phyloP scores from a whole-genome alignment of 2,329 filamentous ascomycete species.

The Colletotrichum acutatum region DNA sequence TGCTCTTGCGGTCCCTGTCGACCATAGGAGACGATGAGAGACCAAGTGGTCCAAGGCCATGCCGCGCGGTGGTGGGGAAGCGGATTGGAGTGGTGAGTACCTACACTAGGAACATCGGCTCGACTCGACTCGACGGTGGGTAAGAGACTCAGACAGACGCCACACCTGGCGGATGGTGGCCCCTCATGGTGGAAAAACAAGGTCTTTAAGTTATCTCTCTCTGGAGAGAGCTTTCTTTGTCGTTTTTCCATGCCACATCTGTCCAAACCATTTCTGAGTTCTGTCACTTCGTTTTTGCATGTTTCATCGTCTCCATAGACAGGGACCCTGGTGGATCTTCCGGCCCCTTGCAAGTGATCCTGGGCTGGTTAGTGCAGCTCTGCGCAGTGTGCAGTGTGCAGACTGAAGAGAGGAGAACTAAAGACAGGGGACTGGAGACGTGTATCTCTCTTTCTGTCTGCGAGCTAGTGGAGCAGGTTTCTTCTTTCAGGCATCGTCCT shows the following conservation, averaged over 20 bases:
- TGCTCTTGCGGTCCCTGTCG: constrained; percentile 8
- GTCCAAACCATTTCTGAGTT: constrained; percentile 6
- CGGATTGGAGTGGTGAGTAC: too few species aligned
- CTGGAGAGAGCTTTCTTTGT: constrained; percentile 23
- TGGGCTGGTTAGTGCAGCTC: constrained; percentile 16
- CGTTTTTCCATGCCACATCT: constrained; percentile 14
- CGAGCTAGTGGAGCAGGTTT: constrained; percentile 7
- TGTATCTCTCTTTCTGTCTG: neutral
- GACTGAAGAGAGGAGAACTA: constrained; percentile 3
- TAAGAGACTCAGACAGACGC: constrained; percentile 17
- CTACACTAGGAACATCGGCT: neutral
- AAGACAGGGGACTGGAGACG: neutral
- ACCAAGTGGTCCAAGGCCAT: neutral
- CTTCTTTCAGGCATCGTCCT: constrained; percentile 27
- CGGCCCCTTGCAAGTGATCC: constrained; percentile 28
- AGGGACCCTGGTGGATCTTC: constrained; percentile 23
- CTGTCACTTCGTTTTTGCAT: constrained; percentile 28
- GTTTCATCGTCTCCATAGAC: constrained; percentile 31
- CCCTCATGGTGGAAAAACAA: constrained; percentile 5
- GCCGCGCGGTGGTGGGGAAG: constrained; percentile 27
- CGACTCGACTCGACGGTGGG: neutral
- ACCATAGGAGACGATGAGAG: neutral
- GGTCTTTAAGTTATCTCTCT: constrained; percentile 11
- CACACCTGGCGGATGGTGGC: constrained; percentile 19
- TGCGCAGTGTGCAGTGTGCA: neutral